Evolutionary conservation across 441 rosid species (phyloP), one percentile per base, ranked within the genome.

Genomic region (Aleurites moluccanus): DNA sequence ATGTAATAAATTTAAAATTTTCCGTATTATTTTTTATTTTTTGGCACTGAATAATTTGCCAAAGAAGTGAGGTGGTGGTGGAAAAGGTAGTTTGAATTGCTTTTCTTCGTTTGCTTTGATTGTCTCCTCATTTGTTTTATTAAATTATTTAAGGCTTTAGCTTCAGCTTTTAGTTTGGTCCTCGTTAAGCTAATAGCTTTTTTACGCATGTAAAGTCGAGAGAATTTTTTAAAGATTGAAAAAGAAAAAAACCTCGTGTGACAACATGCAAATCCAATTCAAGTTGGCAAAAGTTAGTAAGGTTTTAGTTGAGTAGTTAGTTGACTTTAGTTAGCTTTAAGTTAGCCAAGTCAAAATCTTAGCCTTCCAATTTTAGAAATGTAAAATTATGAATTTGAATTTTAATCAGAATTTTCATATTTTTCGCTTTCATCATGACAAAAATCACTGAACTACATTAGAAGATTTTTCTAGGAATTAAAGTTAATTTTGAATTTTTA

Each of bases 231-330:
- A 23, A 63, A 53, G 62, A 30, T 69, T 8, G 33, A 69, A 67
- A 45, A 49, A 25, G 6, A 18, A 10, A 10, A 15, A 0, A 44
- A n/a, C 13, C 45, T 28, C 16, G 35, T 28, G 30, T 45, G 27
- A 42, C 57, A 53, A 64, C 64, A 74, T 65, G 70, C 45, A 66
- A 27, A 45, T 40, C 27, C 69, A 23, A 27, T 64, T 64, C 69
- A 18, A 18, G 56, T 38, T 6, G 7, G 40, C 40, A 38, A 6
- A 38, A 38, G 40, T 5, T 38, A 38, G 40, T 6, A 1, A 38
- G 40, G 3, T 33, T 33, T n/a, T n/a, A n/a, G n/a, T n/a, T n/a
- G n/a, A n/a, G n/a, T n/a, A n/a, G n/a, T n/a, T n/a, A n/a, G n/a
- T n/a, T n/a, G n/a, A n/a, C n/a, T n/a, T n/a, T n/a, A n/a, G n/a